phyloP scores from a whole-genome alignment of 2,329 filamentous ascomycete species.

The Fusarium protoensiforme region DNA sequence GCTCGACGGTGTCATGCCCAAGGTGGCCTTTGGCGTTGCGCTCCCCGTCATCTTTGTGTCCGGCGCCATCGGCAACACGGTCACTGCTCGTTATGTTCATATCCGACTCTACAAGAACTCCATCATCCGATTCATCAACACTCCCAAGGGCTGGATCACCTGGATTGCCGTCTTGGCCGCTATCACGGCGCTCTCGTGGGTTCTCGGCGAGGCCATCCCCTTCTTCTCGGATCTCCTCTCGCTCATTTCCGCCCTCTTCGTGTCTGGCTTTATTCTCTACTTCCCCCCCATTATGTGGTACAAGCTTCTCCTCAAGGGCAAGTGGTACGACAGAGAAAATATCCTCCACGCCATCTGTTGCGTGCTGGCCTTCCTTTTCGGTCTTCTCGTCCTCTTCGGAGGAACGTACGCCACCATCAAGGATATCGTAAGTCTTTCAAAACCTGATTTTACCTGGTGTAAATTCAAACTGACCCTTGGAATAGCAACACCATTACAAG shows the following conservation, averaged over 20 bases:
- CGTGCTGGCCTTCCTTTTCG: slow-evolving; percentile 2
- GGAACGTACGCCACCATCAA: slow-evolving; percentile 20
- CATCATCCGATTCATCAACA: slow-evolving; percentile 33
- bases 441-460: neutral
- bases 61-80: slow-evolving; percentile 69
- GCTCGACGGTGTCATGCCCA: slow-evolving; percentile 63
- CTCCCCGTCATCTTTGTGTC: slow-evolving; percentile 75
- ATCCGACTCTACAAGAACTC: slow-evolving; percentile 37
- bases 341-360: slow-evolving; percentile 5
- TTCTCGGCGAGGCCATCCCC: slow-evolving; percentile 74
- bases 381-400: slow-evolving; percentile 17
- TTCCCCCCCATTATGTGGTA: slow-evolving; percentile 53
- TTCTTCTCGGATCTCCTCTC: slow-evolving; percentile 75
- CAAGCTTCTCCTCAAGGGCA: slow-evolving; percentile 44
- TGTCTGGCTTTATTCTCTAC: slow-evolving; percentile 53
- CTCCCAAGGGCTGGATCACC: slow-evolving; percentile 47
- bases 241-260: slow-evolving; percentile 58
- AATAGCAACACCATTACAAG: slow-evolving; percentile 11
- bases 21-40: slow-evolving; percentile 73
- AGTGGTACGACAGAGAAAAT: slow-evolving; percentile 17
- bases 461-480: neutral
- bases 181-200: slow-evolving; percentile 56
- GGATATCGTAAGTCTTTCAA: slow-evolving; percentile 12
- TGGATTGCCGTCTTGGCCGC: slow-evolving; percentile 68
- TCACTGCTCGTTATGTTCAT: slow-evolving; percentile 50